Base-by-base conservation (phyloP, 2,329 filamentous ascomycete species). In the Diaporthe sp. region DNA sequence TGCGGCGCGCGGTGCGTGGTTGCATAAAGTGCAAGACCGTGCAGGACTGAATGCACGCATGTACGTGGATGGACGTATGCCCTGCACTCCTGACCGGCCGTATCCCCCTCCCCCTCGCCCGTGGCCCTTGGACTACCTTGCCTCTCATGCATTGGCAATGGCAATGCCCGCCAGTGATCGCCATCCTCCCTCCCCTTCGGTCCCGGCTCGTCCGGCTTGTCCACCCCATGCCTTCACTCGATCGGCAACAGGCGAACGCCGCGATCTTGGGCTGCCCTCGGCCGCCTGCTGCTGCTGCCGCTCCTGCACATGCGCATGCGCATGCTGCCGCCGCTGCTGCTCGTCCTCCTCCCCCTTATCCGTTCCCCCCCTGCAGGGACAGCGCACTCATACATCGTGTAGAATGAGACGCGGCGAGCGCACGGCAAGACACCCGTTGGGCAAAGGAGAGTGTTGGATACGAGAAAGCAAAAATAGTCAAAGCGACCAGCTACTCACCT, bases 401-500 rank as follows among this genome's bases (percentile, higher is more conserved):
- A 61, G 47, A 39, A 39, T 47, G 58, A 57, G 22, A 57, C 44
- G 61, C 28, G 28, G 31, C 39, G 53, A 51, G 63, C 63, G 47
- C 47, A 60, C 71, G 28, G 61, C 34, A 34, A 22, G 25, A 28
- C 28, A 22, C 22, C 28, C 55, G 53, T 65, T 20, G 58, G 47
- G 31, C 22, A 71, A 10, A 39, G 28, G 2, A 42, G 22, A 34
- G 20, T 6, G 15, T 22, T 44, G 51, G 22, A 67, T 47, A 65
- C 51, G 61, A 53, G 49, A 22, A 74, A 22, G n/a, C 65, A 53
- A 20, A 37, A 42, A 58, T 47, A 49, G 39, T 20, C 34, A 61
- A 53, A 53, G 42, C 58, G 57, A 65, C 60, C 17, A 49, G 12
- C 28, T 57, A 82, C 85, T 76, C 83, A 96, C 94, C 86, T 98